A percentile compares a stretch with the other conserved stretches of the same genome.
Evolutionary conservation across 805 yeast species (phyloP).

Genomic region (Lachancea sp.): DNA sequence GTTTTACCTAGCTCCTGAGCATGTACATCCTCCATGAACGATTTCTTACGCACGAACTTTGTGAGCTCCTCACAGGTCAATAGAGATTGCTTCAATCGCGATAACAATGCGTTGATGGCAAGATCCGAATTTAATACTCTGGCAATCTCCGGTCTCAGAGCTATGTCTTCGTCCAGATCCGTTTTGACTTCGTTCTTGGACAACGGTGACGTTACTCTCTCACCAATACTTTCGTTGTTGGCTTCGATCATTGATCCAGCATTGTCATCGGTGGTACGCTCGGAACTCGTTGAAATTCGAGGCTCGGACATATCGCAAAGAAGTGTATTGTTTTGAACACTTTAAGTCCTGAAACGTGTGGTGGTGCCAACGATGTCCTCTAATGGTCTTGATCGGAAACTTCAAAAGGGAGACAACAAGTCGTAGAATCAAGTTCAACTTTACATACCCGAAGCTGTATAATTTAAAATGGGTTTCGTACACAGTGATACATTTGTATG

Average conservation of each 20-base stretch:
- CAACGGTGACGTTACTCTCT: background rate
- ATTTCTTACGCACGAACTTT: constrained; percentile 70
- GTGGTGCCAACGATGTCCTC: too few species aligned
- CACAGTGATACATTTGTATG: too few species aligned
- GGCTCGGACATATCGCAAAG: background rate
- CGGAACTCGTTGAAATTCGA: constrained; percentile 1
- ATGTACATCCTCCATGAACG: constrained; percentile 72
- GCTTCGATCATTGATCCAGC: background rate
- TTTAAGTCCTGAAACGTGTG: too few species aligned
- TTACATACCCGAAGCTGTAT: too few species aligned
- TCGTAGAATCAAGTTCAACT: too few species aligned
- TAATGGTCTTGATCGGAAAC: too few species aligned
- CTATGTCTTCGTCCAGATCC: constrained; percentile 27
- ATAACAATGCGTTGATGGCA: constrained; percentile 66
- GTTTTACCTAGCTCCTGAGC: constrained; percentile 67
- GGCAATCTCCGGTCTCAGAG: constrained; percentile 46
- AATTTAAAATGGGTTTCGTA: too few species aligned
- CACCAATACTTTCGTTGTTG: background rate
- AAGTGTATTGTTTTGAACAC: background rate
- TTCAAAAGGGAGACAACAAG: too few species aligned
- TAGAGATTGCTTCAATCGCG: constrained; percentile 71
- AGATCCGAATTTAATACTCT: constrained; percentile 60
- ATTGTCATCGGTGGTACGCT: background rate
- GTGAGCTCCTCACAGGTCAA: constrained; percentile 81
- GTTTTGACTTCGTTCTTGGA: background rate